Base-by-base conservation (phyloP, 2,329 filamentous ascomycete genomes). In the Cladorrhinum sp. region DNA sequence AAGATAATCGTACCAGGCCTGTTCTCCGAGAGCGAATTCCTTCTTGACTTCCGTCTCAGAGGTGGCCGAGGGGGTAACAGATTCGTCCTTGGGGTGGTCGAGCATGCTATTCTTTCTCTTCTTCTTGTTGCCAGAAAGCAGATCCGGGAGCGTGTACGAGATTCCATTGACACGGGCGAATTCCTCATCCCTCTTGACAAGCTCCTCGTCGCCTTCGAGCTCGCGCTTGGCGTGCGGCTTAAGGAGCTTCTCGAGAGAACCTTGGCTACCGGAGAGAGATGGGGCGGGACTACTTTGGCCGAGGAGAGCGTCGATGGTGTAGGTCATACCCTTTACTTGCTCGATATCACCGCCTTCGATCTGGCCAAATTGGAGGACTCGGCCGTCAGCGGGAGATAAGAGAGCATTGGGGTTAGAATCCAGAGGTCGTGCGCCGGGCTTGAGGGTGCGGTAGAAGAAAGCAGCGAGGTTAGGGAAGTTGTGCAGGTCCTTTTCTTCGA, bases 261-360 rank as follows among this genome's bases (percentile, higher is more conserved):
- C 64, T 65, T 73, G 67, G 58, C 75, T 59, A n/a, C 52, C 73
- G 60, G 82, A 72, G 68, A 88, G 75, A 75, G 84, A 85, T 18
- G 82, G 75, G 4, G 80, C 72, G 38, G 83, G 83, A 5, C 81
- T 84, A 63, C 80, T 79, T 65, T 84, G 86, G 55, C 95, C 95
- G 1, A 99, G 83, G 1, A 99, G 83, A 7, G 95, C 93, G 72
- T 99, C 95, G 58, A 99, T 84, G 66, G 89, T 96, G 76, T 99
- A 99, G 0, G 95, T 99, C 82, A 99, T 95, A 62, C 95, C 95
- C 77, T 99, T 99, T 65, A 99, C 93, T 77, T 99, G 95, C 74
- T 99, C 95, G 49, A 99, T 96, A 71, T 97, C 92, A 52, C 93
- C 93, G 69, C 93, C 87, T 70, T 96, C 89, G 60, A 99, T 97